Evolutionary conservation across 2,329 filamentous ascomycete genomes (phyloP).

Genomic region (Chrysosporium keratinophilum): DNA sequence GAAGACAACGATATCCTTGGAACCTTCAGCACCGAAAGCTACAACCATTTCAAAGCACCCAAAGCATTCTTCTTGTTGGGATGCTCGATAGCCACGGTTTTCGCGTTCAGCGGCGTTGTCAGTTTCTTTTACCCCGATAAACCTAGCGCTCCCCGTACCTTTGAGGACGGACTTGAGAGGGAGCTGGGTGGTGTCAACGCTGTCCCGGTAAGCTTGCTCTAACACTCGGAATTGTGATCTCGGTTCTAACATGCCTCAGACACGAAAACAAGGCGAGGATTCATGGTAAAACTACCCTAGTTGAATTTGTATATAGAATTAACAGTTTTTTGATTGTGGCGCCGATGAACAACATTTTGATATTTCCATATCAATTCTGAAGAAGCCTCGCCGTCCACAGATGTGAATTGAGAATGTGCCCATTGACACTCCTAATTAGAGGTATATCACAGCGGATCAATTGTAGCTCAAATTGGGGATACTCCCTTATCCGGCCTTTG

Average conservation of each 20-base stretch:
- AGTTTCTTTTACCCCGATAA: constrained; percentile 62
- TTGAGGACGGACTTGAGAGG: constrained; percentile 56
- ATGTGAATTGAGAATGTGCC: too few relatives aligned
- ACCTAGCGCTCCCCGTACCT: constrained; percentile 58
- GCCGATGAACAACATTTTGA: background rate
- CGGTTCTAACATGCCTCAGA: constrained; percentile 20
- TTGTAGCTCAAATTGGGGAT: too few relatives aligned
- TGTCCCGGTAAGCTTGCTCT: constrained; percentile 47
- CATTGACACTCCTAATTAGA: too few relatives aligned
- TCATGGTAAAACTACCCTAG: constrained; percentile 4
- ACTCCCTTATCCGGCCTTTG: too few relatives aligned
- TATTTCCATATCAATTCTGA: background rate
- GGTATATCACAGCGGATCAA: too few relatives aligned
- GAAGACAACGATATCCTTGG: constrained; percentile 92
- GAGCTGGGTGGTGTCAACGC: constrained; percentile 64
- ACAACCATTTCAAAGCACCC: constrained; percentile 68
- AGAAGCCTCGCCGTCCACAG: background rate
- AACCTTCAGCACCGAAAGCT: constrained; percentile 79
- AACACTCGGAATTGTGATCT: background rate
- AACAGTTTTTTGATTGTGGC: constrained; percentile 2
- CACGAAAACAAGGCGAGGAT: constrained; percentile 29
- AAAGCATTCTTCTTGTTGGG: constrained; percentile 61
- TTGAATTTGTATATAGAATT: constrained; percentile 11
- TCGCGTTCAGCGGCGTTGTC: constrained; percentile 58
- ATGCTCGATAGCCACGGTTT: constrained; percentile 53